Evolutionary conservation across 2,329 filamentous ascomycete genomes (phyloP).

Genomic region (Beauveria australis): DNA sequence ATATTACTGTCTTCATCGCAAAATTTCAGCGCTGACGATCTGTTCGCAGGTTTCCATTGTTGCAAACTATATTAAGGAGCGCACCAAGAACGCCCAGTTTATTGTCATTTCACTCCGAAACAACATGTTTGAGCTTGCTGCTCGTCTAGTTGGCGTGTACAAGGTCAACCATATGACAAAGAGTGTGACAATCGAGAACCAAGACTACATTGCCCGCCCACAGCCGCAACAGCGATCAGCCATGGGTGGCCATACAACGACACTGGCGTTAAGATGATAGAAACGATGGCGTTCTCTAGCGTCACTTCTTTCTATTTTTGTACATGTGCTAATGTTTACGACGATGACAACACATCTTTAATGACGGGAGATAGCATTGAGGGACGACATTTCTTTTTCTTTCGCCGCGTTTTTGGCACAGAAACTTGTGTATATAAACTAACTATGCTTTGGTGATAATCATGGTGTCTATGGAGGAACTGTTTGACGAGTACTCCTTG

Average conservation of each 20-base stretch:
- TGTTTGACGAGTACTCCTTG: neutral
- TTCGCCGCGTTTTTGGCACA: neutral
- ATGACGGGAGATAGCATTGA: neutral
- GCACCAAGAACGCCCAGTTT: conserved; percentile 98
- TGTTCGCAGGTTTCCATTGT: conserved; percentile 80
- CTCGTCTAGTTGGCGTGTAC: conserved; percentile 91
- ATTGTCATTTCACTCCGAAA: conserved; percentile 96
- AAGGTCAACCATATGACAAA: conserved; percentile 99
- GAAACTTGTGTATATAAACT: neutral
- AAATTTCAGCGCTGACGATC: neutral
- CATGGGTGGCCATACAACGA: conserved; percentile 23
- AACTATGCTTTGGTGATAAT: neutral
- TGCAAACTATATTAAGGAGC: conserved; percentile 97
- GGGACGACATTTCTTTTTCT: neutral
- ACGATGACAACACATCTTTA: conserved; percentile 3
- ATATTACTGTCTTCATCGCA: neutral
- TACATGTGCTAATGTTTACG: conserved; percentile 12
- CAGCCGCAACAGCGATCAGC: conserved; percentile 24
- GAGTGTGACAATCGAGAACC: conserved; percentile 82
- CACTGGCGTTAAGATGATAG: conserved; percentile 26
- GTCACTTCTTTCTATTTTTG: conserved; percentile 1
- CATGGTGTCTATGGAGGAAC: neutral
- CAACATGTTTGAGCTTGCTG: conserved; percentile 99
- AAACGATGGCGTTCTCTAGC: neutral
- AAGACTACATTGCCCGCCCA: conserved; percentile 56